Evolutionary conservation across 768 basidiomycete genomes (phyloP), one percentile per base, ranked within the genome.

Genomic region (Leccinum boreale): DNA sequence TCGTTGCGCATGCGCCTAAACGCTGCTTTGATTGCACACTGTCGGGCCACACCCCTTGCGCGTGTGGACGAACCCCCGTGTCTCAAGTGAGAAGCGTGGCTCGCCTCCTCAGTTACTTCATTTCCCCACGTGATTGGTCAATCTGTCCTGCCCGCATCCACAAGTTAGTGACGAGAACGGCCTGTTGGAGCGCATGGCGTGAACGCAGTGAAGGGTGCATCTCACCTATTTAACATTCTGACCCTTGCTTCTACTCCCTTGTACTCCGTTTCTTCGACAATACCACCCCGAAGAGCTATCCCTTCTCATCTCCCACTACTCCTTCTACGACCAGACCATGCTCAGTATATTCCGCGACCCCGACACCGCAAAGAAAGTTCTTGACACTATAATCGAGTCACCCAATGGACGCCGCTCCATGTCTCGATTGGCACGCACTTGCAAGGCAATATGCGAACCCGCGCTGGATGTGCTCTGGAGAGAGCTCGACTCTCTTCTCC

Each of bases 391-490:
- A 61, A 71, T 78, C 58, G 82, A 84, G 50, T 71, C 82, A 8
- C 83, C 88, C 5, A 82, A 79, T 62, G 90, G 90, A 36, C 83
- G 79, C 61, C 85, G 87, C 50, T 78, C 83, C 46, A 72, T 91
- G 58, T 85, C 87, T 51, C 79, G 89, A 66, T 76, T 92, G 63
- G 83, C 89, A 50, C 80, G 90, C 53, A 90, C 89, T 48, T 90
- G 89, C 73, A 83, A 80, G 61, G 82, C 85, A n/a, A 75, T 90
- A 69, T 83, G 79, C 62, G 88, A 87, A 62, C 87, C 87, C 14
- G 83, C 85, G n/a, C 67, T 91, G 63, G 77, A 85, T 68, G 75
- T 85, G 50, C 77, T 92, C 29, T 92, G 90, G 90, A 83, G 80
- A 67, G 90, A 92, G 65, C 74, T 92, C 56, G 89, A 91, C 69